Conservation (phyloP, 306 rosid species). For the Echinosophora koreensis region DNA sequence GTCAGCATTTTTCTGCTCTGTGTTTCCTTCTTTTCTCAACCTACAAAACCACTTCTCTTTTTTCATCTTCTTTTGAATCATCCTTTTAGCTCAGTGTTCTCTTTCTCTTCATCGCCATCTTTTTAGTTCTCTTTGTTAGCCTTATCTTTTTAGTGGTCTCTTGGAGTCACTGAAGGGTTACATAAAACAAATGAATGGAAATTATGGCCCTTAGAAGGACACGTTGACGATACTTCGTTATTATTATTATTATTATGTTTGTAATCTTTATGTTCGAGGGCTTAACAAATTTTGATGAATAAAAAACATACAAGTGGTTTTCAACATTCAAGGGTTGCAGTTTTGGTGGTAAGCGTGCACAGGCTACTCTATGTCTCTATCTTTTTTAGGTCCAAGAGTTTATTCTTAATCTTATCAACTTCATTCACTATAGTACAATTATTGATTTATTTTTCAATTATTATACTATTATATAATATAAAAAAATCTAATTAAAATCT, state of each 20-base stretch:
- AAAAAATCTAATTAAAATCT: too few species aligned
- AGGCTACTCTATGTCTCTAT: neutral
- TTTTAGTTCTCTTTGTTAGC: too few species aligned
- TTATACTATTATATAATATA: too few species aligned
- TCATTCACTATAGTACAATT: neutral
- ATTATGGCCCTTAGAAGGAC: neutral
- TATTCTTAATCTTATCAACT: too few species aligned
- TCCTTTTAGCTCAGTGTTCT: neutral
- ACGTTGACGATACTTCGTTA: neutral
- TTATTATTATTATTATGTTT: too few species aligned
- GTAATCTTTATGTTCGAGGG: neutral
- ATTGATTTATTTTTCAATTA: neutral
- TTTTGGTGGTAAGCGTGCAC: neutral
- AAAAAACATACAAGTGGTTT: neutral
- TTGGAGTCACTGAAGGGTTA: neutral
- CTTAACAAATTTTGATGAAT: neutral
- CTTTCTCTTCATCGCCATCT: neutral
- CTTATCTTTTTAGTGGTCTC: too few species aligned
- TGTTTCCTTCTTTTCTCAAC: neutral
- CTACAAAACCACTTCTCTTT: neutral
- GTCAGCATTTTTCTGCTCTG: constrained; percentile 43
- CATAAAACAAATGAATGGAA: neutral
- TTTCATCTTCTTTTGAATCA: too few species aligned
- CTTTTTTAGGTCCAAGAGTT: too few species aligned
- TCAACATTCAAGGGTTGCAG: neutral